Percentiles rank a stretch among this genome's conserved stretches.
Conservation (phyloP, 495 filamentous ascomycete species). For the Trichoderma reesei region DNA sequence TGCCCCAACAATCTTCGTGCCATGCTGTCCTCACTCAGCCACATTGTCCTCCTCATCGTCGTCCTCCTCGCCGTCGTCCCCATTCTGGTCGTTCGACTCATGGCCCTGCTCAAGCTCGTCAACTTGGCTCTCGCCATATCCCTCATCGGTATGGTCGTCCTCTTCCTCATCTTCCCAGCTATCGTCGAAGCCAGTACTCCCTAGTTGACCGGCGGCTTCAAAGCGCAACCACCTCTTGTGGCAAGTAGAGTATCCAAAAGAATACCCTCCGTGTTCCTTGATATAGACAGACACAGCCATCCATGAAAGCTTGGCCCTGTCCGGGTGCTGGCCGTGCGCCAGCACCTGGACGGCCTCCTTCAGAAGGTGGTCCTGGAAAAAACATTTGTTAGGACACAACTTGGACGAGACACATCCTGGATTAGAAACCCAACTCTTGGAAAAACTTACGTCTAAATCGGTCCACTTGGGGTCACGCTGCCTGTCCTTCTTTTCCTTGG, state of each 20-base stretch:
- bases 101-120: too few relatives aligned
- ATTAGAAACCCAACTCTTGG: neutral
- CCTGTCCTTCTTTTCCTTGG: slow-evolving; percentile 62
- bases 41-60: neutral
- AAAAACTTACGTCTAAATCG: slow-evolving; percentile 58
- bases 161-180: neutral
- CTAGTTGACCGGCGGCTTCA: neutral
- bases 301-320: slow-evolving; percentile 58
- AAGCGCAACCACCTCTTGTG: slow-evolving; percentile 17
- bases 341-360: slow-evolving; percentile 38
- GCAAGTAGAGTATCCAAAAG: slow-evolving; percentile 78
- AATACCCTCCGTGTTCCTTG: slow-evolving; percentile 60
- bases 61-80: too few relatives aligned
- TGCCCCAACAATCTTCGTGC: too few relatives aligned
- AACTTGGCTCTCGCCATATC: neutral
- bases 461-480: slow-evolving; percentile 74
- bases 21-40: neutral
- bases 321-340: slow-evolving; percentile 16
- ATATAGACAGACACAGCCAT: slow-evolving; percentile 73
- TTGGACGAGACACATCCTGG: neutral
- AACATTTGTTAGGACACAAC: neutral
- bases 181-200: neutral
- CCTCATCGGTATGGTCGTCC: neutral
- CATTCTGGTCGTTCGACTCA: too few relatives aligned
- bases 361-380: slow-evolving; percentile 37